Conservation (phyloP, 2,329 filamentous ascomycete genomes). For the Podosphaera aphanis region DNA sequence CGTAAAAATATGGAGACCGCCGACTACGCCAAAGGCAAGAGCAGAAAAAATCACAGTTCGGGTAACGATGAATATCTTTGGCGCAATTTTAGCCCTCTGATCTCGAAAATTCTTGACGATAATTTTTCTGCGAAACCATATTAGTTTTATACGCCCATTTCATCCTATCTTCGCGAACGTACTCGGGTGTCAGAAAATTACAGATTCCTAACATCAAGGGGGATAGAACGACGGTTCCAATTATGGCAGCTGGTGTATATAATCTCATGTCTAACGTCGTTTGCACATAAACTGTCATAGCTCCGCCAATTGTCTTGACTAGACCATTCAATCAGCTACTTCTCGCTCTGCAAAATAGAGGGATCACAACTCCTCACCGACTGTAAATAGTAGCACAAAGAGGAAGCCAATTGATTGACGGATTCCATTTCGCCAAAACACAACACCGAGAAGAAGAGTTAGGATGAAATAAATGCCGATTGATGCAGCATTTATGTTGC, state of each 20-base stretch:
- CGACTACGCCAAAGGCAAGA: slow-evolving; percentile 1
- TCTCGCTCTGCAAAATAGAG: not conserved
- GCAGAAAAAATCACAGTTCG: slow-evolving; percentile 1
- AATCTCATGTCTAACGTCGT: not conserved
- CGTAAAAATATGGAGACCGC: not conserved
- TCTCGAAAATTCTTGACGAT: not conserved
- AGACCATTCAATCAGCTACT: not conserved
- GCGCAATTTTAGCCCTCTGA: not conserved
- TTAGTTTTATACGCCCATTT: not conserved
- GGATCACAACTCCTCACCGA: not conserved
- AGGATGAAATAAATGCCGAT: slow-evolving; percentile 2
- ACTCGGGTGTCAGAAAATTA: slow-evolving; percentile 1
- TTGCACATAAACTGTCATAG: slow-evolving; percentile 2
- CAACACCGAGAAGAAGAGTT: not conserved
- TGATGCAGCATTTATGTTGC: slow-evolving; percentile 2
- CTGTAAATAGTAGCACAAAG: slow-evolving; percentile 1
- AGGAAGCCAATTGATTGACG: not conserved
- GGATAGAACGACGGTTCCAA: slow-evolving; percentile 1
- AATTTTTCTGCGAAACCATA: not conserved
- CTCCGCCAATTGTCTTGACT: slow-evolving; percentile 2
- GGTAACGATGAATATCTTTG: slow-evolving; percentile 1
- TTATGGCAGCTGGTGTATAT: slow-evolving; percentile 2
- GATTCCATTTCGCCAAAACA: slow-evolving; percentile 1
- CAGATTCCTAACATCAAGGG: slow-evolving; percentile 1
- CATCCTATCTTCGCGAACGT: not conserved